Conservation (phyloP, 2,329 filamentous ascomycete genomes). For the Trichoderma sp. region DNA sequence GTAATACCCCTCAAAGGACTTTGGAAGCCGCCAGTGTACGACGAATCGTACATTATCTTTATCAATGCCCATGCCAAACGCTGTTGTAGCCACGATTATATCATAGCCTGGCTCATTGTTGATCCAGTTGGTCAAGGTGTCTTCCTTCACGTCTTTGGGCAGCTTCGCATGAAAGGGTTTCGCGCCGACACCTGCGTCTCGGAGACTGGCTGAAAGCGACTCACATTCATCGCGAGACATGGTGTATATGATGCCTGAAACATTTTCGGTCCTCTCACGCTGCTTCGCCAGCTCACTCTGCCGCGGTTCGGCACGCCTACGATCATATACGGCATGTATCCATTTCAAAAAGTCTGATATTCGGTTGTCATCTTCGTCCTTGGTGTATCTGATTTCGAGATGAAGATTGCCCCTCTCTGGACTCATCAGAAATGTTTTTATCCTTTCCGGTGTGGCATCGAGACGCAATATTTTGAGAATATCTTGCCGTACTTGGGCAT, state of each 20-base stretch:
- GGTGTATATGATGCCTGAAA: constrained; percentile 78
- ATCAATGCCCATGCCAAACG: constrained; percentile 97
- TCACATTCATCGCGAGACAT: constrained; percentile 74
- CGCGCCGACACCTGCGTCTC: constrained; percentile 67
- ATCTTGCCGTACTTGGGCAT: constrained; percentile 74
- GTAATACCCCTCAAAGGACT: constrained; percentile 94
- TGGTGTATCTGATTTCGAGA: constrained; percentile 82
- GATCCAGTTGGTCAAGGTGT: constrained; percentile 70
- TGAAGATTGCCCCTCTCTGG: constrained; percentile 84
- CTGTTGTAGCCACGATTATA: constrained; percentile 90
- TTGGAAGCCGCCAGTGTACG: constrained; percentile 89
- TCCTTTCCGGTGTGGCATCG: constrained; percentile 51
- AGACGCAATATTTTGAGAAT: constrained; percentile 74
- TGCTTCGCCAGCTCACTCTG: constrained; percentile 54
- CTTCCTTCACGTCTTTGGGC: constrained; percentile 64
- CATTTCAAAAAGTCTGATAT: constrained; percentile 73
- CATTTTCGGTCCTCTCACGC: constrained; percentile 58
- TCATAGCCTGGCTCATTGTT: constrained; percentile 74
- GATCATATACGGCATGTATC: constrained; percentile 69
- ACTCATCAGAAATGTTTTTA: constrained; percentile 78
- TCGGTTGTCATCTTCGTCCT: constrained; percentile 68
- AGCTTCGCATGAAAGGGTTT: constrained; percentile 71
- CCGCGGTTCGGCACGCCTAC: constrained; percentile 60
- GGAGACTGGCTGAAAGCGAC: constrained; percentile 61
- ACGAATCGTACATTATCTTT: constrained; percentile 94